A percentile compares a stretch with the other conserved stretches of the same genome.
These are phyloP conservation scores for Mycena capillaripes DNA, from an alignment of 768 basidiomycete genomes.

Conservation along the genomic window DNA sequence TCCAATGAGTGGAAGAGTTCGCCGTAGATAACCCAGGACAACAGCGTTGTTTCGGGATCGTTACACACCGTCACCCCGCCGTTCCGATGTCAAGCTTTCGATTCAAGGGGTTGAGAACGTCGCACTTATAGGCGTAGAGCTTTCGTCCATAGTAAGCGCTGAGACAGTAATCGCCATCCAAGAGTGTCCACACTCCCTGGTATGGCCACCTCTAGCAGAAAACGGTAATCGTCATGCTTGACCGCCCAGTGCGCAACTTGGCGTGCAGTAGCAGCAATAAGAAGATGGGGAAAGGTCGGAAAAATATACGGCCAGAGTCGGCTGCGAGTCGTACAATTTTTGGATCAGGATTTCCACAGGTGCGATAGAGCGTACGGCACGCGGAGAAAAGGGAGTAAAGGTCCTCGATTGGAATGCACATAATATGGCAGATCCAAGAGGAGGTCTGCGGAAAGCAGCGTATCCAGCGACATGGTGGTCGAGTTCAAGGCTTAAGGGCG, in stretches of 20 bases:
- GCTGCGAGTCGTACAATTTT: conserved; percentile 32
- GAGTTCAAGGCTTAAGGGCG: no score
- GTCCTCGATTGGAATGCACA: conserved; percentile 34
- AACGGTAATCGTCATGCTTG: conserved; percentile 18
- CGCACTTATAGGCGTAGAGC: conserved; percentile 26
- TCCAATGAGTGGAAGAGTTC: conserved; percentile 36
- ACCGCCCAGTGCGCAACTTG: conserved; percentile 37
- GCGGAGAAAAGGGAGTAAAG: conserved; percentile 28
- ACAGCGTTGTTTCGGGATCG: conserved; percentile 30
- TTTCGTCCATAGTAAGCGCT: conserved; percentile 29
- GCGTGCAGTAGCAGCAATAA: conserved; percentile 32
- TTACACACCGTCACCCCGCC: conserved; percentile 6
- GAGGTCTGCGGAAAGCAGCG: conserved; percentile 28
- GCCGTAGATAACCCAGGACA: conserved; percentile 34
- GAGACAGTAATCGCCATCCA: conserved; percentile 32
- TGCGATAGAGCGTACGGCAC: conserved; percentile 22
- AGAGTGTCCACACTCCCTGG: conserved; percentile 32
- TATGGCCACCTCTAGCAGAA: conserved; percentile 28
- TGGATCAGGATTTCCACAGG: conserved; percentile 25
- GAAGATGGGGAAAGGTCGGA: conserved; percentile 35
- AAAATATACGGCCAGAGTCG: conserved; percentile 33
- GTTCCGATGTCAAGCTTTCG: conserved; percentile 14
- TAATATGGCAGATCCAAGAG: conserved; percentile 22
- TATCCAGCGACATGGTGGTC: conserved; percentile 19
- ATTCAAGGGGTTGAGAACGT: conserved; percentile 28